A percentile compares a stretch with the other conserved stretches of the same genome.
Conservation (phyloP, 2,329 filamentous ascomycete genomes). For the Chaetoscypha palmicola region DNA sequence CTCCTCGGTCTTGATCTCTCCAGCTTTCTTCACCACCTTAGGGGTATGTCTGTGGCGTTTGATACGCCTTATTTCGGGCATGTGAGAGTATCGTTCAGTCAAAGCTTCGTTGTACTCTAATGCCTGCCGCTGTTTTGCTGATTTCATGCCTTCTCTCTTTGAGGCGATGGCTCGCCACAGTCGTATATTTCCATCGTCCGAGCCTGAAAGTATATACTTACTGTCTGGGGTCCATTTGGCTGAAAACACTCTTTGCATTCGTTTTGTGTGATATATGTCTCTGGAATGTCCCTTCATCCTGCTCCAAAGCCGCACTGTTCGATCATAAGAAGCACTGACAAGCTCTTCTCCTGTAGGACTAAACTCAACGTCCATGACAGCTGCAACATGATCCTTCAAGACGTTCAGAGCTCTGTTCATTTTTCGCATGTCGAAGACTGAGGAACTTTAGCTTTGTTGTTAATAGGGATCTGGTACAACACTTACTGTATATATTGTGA, state of each 20-base stretch:
- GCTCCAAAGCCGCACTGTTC: conserved; percentile 81
- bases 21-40: conserved; percentile 90
- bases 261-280: conserved; percentile 95
- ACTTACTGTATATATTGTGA: conserved; percentile 35
- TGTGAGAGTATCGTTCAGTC: conserved; percentile 78
- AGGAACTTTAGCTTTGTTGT: not conserved
- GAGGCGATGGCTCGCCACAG: conserved; percentile 88
- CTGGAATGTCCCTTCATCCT: conserved; percentile 74
- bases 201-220: conserved; percentile 83
- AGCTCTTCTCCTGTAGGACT: conserved; percentile 91
- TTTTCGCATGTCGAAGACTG: conserved; percentile 85
- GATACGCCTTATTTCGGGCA: conserved; percentile 93
- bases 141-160: conserved; percentile 76
- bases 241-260: conserved; percentile 92
- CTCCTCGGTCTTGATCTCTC: conserved; percentile 89
- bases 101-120: conserved; percentile 88
- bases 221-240: conserved; percentile 81
- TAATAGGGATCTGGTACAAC: too few relatives aligned
- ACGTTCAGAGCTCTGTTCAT: conserved; percentile 84
- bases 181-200: conserved; percentile 85
- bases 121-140: conserved; percentile 74
- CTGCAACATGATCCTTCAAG: conserved; percentile 78
- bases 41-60: conserved; percentile 86
- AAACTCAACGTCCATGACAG: conserved; percentile 96
- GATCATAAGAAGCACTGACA: conserved; percentile 81